These are phyloP conservation scores for Puccinia hordei DNA, from an alignment of 1,284 basidiomycete species.

Conservation along the genomic window DNA sequence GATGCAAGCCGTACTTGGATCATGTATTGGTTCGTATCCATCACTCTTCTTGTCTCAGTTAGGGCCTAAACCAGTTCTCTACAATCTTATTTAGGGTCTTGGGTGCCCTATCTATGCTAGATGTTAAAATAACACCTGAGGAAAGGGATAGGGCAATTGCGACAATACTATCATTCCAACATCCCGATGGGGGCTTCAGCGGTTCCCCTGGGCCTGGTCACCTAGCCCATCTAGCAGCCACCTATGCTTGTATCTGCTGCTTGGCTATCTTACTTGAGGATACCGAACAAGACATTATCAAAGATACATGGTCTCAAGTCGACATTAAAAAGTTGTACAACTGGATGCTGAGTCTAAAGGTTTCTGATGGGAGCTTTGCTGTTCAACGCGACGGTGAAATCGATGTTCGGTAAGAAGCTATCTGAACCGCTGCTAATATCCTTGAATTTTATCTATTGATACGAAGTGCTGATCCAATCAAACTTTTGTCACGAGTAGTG, in stretches of 20 bases:
- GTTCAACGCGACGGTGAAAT: constrained; percentile 87
- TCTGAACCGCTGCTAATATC: background rate
- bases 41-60: constrained; percentile 66
- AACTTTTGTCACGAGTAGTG: constrained; percentile 61
- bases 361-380: constrained; percentile 88
- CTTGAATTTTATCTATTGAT: background rate
- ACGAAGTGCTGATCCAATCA: background rate
- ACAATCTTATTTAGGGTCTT: constrained; percentile 18
- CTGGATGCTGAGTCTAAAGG: constrained; percentile 91
- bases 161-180: constrained; percentile 58
- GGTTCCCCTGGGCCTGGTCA: constrained; percentile 56
- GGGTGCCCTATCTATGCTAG: constrained; percentile 56
- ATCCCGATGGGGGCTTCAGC: constrained; percentile 56
- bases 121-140: constrained; percentile 53
- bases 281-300: constrained; percentile 47
- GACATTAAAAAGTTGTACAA: constrained; percentile 77
- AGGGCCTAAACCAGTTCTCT: background rate
- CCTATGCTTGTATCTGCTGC: constrained; percentile 58
- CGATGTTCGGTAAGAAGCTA: constrained; percentile 72
- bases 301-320: constrained; percentile 70
- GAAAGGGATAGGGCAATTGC: constrained; percentile 55
- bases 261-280: constrained; percentile 55
- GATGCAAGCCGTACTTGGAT: constrained; percentile 21
- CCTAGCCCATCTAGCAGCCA: constrained; percentile 57
- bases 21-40: constrained; percentile 66